Evolutionary conservation across 495 filamentous ascomycete genomes (phyloP).

Genomic region (Pseudomonodictys pantanalensis): DNA sequence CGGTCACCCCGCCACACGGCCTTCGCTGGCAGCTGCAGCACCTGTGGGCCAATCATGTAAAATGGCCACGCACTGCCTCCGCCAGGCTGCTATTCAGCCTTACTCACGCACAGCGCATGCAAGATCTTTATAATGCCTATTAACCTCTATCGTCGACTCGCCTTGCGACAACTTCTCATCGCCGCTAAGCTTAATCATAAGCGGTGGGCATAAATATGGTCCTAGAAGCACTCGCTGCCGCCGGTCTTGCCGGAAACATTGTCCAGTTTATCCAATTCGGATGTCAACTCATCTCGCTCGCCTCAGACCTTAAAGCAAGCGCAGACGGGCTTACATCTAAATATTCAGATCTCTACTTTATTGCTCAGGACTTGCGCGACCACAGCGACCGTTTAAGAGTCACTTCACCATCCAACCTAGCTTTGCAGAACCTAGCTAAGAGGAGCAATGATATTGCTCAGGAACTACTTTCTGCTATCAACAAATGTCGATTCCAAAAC

Average conservation of each 20-base stretch:
- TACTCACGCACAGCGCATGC: too few species aligned
- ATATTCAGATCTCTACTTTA: neutral
- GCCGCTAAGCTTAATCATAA: too few species aligned
- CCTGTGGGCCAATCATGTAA: too few species aligned
- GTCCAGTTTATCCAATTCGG: slow-evolving; percentile 1
- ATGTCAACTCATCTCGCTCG: neutral
- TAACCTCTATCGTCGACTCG: too few species aligned
- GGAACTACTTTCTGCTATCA: neutral
- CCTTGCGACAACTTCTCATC: too few species aligned
- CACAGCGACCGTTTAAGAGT: neutral
- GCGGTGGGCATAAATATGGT: too few species aligned
- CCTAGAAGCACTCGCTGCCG: neutral
- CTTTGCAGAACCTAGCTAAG: neutral
- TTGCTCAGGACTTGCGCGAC: neutral
- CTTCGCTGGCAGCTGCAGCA: too few species aligned
- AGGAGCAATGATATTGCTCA: neutral
- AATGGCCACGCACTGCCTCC: too few species aligned
- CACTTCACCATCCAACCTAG: neutral
- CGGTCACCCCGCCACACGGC: too few species aligned
- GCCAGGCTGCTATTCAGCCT: too few species aligned
- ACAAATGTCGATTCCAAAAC: too few species aligned
- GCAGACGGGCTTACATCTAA: neutral
- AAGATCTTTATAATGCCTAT: too few species aligned
- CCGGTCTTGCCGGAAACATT: neutral
- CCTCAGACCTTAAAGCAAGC: neutral